Base-by-base conservation (phyloP, 2,329 filamentous ascomycete species). In the Thielaviopsis punctulata region DNA sequence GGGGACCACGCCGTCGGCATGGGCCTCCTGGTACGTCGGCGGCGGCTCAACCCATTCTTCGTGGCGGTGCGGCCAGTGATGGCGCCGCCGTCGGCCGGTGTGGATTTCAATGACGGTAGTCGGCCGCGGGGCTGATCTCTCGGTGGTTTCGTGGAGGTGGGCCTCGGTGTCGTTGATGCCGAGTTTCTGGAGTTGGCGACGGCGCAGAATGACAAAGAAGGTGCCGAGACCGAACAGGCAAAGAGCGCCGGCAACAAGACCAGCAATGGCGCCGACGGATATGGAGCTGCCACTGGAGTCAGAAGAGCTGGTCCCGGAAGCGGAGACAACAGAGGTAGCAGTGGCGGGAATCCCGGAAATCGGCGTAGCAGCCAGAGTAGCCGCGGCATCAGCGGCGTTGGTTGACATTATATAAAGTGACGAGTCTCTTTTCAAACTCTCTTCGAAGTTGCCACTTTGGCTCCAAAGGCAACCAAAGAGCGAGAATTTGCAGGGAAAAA, bases 41-140 rank as follows among this genome's bases (percentile, higher is more conserved):
- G 52, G 52, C 12, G 52, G 52, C 24, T 54, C 52, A 24, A 54
- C 49, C 52, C 52, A 54, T 47, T 51, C 48, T 44, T 54, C 52
- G 10, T 33, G 36, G 22, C 49, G 49, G 27, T 39, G 49, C 24
- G 30, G 30, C 30, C 30, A 36, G 13, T 45, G 51, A 12, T 45
- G 44, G n/a, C 52, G 48, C 7, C 45, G 21, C 8, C 52, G 48
- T 4, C 52, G 48, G n/a, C 48, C 52, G 2, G 49, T 50, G 12
- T 45, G 52, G 23, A 54, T 54, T 36, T 54, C 52, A 30, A 54
- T 51, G n/a, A 51, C 19, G 8, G 52, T 54, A n/a, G 47, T 23
- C 4, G 52, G 52, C 25, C 52, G 47, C 33, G 39, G 46, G 10
- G 39, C n/a, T 15, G 41, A 15, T 25, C 48, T 43, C 44, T 50